Evolutionary conservation across 2,329 filamentous ascomycete species (phyloP).

Genomic region (Neonectria punicea): DNA sequence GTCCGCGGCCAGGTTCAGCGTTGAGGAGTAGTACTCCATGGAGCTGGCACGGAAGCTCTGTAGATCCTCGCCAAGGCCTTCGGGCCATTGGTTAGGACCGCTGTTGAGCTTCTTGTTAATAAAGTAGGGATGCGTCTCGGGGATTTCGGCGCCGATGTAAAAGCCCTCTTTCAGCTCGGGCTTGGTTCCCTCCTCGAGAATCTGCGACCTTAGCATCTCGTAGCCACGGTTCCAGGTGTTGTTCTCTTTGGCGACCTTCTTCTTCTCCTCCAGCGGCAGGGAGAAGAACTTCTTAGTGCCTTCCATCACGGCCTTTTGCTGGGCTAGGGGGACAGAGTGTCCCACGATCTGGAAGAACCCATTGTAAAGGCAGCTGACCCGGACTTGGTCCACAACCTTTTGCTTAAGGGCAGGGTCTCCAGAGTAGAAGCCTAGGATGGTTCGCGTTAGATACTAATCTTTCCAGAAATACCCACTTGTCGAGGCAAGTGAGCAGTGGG

Average conservation of each 20-base stretch:
- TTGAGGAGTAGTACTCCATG: constrained; percentile 53
- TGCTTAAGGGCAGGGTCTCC: constrained; percentile 39
- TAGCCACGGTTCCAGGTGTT: constrained; percentile 60
- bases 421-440: constrained; percentile 31
- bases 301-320: constrained; percentile 54
- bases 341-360: constrained; percentile 65
- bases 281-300: constrained; percentile 59
- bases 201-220: constrained; percentile 58
- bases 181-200: constrained; percentile 54
- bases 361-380: constrained; percentile 55
- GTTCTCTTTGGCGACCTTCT: constrained; percentile 50
- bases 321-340: constrained; percentile 54
- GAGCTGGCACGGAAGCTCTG: constrained; percentile 50
- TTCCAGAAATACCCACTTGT: neutral
- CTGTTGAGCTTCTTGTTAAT: constrained; percentile 53
- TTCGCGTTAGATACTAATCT: neutral
- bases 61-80: constrained; percentile 44
- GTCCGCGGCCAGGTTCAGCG: constrained; percentile 52
- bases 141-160: constrained; percentile 52
- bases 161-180: constrained; percentile 59
- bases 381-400: constrained; percentile 46
- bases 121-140: constrained; percentile 53
- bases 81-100: constrained; percentile 57
- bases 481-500: neutral
- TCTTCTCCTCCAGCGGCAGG: constrained; percentile 58